A percentile compares a stretch with the other conserved stretches of the same genome.
phyloP scores from a whole-genome alignment of 2,329 filamentous ascomycete species.

The Lachnellula subtilissima region DNA sequence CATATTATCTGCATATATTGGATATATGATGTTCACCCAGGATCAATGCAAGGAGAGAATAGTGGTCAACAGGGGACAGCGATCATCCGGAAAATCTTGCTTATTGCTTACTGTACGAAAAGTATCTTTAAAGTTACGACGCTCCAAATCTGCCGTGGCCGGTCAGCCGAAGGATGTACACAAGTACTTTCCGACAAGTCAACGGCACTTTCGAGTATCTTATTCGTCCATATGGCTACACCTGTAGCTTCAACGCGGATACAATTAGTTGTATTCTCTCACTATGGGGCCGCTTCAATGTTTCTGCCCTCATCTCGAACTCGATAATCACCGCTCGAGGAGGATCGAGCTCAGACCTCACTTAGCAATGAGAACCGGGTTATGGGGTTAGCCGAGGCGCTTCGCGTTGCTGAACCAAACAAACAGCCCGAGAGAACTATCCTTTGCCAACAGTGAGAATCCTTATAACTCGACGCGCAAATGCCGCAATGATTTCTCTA shows the following conservation, averaged over 20 bases:
- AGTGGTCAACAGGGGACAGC: conserved; percentile 15
- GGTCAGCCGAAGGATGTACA: background rate
- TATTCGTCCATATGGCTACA: too few relatives aligned
- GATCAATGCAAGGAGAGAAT: conserved; percentile 14
- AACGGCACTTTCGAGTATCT: too few relatives aligned
- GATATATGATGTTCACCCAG: conserved; percentile 23
- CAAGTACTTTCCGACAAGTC: too few relatives aligned
- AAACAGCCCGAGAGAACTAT: conserved; percentile 14
- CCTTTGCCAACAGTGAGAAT: background rate
- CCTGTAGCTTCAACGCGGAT: too few relatives aligned
- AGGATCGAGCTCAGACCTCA: too few relatives aligned
- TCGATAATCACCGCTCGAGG: background rate
- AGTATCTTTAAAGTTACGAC: background rate
- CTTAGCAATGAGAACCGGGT: too few relatives aligned
- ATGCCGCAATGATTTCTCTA: conserved; percentile 3
- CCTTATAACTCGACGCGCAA: conserved; percentile 13
- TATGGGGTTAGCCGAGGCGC: background rate
- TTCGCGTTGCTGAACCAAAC: conserved; percentile 6
- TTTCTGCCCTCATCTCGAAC: too few relatives aligned
- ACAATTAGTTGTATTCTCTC: too few relatives aligned
- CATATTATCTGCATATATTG: conserved; percentile 27
- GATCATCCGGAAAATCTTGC: conserved; percentile 23
- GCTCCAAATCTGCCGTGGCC: conserved; percentile 1
- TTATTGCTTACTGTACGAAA: background rate
- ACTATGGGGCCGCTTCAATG: too few relatives aligned